phyloP scores from a whole-genome alignment of 805 yeast species.

The Sugiyamaella valdiviana region DNA sequence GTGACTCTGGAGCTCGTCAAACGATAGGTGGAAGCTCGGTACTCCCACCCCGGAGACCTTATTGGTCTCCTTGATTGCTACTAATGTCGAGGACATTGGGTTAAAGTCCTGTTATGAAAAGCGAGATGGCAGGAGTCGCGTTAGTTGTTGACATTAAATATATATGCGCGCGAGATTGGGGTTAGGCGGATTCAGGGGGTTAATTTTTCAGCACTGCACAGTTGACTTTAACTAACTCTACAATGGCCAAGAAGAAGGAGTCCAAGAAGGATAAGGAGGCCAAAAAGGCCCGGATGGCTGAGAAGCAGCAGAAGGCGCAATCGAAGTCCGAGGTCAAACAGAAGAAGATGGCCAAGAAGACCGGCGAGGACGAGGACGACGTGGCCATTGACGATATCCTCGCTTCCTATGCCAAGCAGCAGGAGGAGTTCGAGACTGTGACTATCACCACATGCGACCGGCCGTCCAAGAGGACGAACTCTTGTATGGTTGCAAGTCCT shows the following conservation, averaged over 20 bases:
- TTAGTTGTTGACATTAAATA: too few species aligned
- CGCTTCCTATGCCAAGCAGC: slow-evolving; percentile 71
- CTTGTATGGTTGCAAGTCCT: slow-evolving; percentile 71
- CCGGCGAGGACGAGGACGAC: slow-evolving; percentile 79
- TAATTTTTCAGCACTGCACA: neutral
- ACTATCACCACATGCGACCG: slow-evolving; percentile 48
- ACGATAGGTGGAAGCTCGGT: slow-evolving; percentile 26
- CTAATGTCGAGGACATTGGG: neutral
- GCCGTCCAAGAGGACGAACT: slow-evolving; percentile 68
- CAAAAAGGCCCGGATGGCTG: slow-evolving; percentile 82
- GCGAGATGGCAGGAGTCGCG: too few species aligned
- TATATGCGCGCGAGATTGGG: too few species aligned
- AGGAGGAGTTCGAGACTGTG: slow-evolving; percentile 69
- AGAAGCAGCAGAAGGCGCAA: slow-evolving; percentile 68
- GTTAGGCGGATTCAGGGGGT: too few species aligned
- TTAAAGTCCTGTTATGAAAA: too few species aligned
- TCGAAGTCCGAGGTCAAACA: slow-evolving; percentile 67
- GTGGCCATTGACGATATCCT: slow-evolving; percentile 80
- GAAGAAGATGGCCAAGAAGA: slow-evolving; percentile 68
- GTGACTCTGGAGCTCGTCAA: slow-evolving; percentile 34
- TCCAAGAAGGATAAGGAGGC: slow-evolving; percentile 84
- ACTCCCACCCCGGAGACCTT: slow-evolving; percentile 5
- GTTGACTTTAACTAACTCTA: neutral
- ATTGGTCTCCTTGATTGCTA: neutral
- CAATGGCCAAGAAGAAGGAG: slow-evolving; percentile 65